These are phyloP conservation scores for Kluyveromyces sp. DNA, from an alignment of 1,139 yeast genomes.

Conservation along the genomic window DNA sequence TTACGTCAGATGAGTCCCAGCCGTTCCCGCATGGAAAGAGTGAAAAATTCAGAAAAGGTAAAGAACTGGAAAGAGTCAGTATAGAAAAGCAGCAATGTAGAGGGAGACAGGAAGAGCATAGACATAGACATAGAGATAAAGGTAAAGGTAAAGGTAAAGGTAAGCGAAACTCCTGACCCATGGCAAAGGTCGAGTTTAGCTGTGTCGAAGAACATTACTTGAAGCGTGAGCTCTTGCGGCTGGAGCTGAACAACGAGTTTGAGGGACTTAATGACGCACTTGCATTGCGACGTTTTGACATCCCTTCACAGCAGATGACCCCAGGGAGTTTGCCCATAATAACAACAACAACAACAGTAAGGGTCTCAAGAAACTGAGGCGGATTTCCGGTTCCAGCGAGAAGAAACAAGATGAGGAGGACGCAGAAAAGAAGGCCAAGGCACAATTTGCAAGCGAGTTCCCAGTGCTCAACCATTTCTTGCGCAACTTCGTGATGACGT, in stretches of 20 bases:
- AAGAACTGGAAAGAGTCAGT: no score
- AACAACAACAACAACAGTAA: neutral
- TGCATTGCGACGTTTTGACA: slow-evolving; percentile 55
- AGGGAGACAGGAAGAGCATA: no score
- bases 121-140: no score
- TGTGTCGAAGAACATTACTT: slow-evolving; percentile 74
- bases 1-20: no score
- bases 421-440: slow-evolving; percentile 5
- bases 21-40: no score
- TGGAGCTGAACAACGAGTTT: slow-evolving; percentile 56
- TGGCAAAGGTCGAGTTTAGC: slow-evolving; percentile 26
- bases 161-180: no score
- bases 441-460: slow-evolving; percentile 32
- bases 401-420: slow-evolving; percentile 9
- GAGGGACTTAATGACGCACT: slow-evolving; percentile 47
- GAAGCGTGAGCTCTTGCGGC: slow-evolving; percentile 66
- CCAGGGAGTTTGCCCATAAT: neutral
- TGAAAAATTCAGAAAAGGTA: no score
- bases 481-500: slow-evolving; percentile 49
- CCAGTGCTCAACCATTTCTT: slow-evolving; percentile 68
- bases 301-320: slow-evolving; percentile 49
- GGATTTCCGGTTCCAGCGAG: slow-evolving; percentile 2
- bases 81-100: no score
- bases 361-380: neutral
- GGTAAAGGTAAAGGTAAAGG: no score